Percentiles rank a stretch among this genome's conserved stretches.
Conservation (phyloP, 495 filamentous ascomycete genomes). For the Hyaloscypha bicolor region DNA sequence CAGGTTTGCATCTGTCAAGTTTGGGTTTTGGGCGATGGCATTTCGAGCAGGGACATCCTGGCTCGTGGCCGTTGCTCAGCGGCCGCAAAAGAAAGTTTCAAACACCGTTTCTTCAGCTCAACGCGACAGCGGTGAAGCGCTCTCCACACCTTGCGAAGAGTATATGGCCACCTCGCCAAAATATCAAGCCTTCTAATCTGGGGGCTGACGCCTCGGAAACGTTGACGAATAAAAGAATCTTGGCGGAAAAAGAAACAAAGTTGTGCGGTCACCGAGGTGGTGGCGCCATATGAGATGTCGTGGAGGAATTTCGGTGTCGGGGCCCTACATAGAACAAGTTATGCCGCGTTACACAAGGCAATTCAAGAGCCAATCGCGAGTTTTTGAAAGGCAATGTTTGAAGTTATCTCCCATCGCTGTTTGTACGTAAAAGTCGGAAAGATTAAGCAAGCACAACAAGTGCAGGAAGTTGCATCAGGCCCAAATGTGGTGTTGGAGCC, state of each 20-base stretch:
- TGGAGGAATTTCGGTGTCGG: no score
- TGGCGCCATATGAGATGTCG: neutral
- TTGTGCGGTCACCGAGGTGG: neutral
- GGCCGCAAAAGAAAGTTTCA: neutral
- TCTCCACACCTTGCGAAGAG: neutral
- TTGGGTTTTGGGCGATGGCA: neutral
- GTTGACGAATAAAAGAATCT: neutral
- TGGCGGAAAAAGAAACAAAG: neutral
- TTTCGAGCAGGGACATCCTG: neutral
- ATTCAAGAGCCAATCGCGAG: neutral
- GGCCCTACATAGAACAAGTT: no score
- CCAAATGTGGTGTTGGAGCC: neutral
- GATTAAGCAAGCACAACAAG: neutral
- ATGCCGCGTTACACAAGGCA: neutral
- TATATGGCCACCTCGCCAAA: neutral
- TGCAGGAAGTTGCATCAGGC: neutral
- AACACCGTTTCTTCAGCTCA: neutral
- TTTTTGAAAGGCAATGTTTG: neutral
- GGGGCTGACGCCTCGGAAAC: neutral
- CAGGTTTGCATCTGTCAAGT: neutral
- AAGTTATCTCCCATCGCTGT: neutral
- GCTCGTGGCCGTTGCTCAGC: neutral
- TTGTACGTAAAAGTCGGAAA: neutral
- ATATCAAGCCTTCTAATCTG: neutral
- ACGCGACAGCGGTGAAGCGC: neutral